phyloP scores from a whole-genome alignment of 2,329 filamentous ascomycete species.

The Epichloe amarillans region DNA sequence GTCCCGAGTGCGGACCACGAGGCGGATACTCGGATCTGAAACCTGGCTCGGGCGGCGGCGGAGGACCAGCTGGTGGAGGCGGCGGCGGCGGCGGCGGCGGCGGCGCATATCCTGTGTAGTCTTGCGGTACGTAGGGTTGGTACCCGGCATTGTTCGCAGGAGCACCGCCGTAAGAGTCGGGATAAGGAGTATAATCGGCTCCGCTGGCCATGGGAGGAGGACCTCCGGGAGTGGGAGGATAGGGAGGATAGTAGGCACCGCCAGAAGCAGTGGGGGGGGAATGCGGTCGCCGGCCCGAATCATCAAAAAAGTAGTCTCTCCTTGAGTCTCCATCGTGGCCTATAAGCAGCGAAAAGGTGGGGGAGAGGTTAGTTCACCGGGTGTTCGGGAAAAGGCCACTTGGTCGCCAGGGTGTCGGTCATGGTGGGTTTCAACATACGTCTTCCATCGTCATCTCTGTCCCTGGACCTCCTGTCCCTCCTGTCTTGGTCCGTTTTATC shows the following conservation, averaged over 20 bases:
- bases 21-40: constrained; percentile 8
- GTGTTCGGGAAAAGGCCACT: neutral
- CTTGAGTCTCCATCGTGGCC: constrained; percentile 24
- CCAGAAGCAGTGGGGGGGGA: constrained; percentile 40
- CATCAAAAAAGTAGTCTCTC: constrained; percentile 22
- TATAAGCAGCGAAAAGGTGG: constrained; percentile 8
- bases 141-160: constrained; percentile 18
- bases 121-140: constrained; percentile 28
- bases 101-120: constrained; percentile 28
- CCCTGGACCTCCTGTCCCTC: constrained; percentile 19
- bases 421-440: constrained; percentile 9
- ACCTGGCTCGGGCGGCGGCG: constrained; percentile 7
- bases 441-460: constrained; percentile 13
- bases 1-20: constrained; percentile 14
- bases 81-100: constrained; percentile 21
- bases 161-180: constrained; percentile 16
- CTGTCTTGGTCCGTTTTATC: constrained; percentile 29
- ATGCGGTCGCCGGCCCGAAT: constrained; percentile 22
- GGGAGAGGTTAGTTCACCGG: neutral
- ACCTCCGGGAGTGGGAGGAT: constrained; percentile 18
- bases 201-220: constrained; percentile 5
- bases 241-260: constrained; percentile 35
- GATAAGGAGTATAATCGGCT: constrained; percentile 9
- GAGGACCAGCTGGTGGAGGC: constrained; percentile 21
- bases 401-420: neutral